phyloP scores from a whole-genome alignment of 345 rosid genomes.

The Eucalyptus tenuipes region DNA sequence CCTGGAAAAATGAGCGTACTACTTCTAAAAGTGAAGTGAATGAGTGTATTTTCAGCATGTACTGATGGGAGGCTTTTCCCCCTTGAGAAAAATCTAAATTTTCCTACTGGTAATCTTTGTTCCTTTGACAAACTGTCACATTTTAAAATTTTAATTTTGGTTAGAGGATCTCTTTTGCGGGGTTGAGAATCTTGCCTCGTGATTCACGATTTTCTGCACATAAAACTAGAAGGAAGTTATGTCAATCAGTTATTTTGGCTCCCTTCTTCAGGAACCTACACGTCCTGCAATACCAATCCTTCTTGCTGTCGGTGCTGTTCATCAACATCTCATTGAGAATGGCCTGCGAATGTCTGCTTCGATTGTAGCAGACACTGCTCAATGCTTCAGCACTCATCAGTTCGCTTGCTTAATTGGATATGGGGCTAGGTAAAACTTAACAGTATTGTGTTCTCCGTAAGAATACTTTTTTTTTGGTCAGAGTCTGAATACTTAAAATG shows the following conservation, averaged over 20 bases:
- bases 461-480: neutral
- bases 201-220: neutral
- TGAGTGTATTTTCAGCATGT: neutral
- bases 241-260: neutral
- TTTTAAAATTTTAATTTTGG: neutral
- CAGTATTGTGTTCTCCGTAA: neutral
- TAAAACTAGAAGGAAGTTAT: neutral
- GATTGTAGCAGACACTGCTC: slow-evolving; percentile 90
- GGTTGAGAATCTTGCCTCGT: neutral
- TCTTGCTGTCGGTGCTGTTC: slow-evolving; percentile 96
- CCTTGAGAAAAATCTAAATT: neutral
- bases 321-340: slow-evolving; percentile 98
- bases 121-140: neutral
- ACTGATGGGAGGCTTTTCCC: neutral
- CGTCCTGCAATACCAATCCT: slow-evolving; percentile 90
- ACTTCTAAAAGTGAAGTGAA: neutral
- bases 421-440: slow-evolving; percentile 70
- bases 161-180: neutral
- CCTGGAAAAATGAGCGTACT: neutral
- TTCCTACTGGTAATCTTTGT: neutral
- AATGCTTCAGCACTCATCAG: slow-evolving; percentile 98
- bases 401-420: slow-evolving; percentile 97
- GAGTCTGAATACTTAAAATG: neutral
- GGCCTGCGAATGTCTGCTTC: slow-evolving; percentile 94
- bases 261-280: slow-evolving; percentile 65